Conservation (phyloP, 176 grass and related monocot species). For the Alopecurus myosuroides region DNA sequence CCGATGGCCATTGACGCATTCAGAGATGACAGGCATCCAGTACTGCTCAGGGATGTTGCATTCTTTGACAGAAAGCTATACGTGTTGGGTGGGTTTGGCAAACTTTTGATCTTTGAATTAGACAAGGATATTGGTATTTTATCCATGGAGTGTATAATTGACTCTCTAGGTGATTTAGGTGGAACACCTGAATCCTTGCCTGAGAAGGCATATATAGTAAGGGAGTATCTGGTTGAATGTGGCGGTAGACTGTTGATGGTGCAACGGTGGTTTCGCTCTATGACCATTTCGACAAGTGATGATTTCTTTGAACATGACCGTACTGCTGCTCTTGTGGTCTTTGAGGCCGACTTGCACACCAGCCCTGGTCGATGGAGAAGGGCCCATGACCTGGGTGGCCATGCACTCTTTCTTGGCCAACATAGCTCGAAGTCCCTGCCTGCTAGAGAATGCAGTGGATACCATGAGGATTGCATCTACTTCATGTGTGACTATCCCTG, state of each 20-base stretch:
- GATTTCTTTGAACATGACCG: too few species aligned
- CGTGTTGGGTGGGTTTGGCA: neutral
- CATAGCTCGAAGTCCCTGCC: constrained; percentile 15
- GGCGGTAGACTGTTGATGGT: neutral
- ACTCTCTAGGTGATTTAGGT: too few species aligned
- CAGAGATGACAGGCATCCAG: neutral
- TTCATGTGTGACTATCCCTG: constrained; percentile 13
- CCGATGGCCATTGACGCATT: neutral
- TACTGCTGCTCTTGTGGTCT: neutral
- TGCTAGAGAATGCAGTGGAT: neutral
- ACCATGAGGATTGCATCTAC: constrained; percentile 3
- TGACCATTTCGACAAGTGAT: too few species aligned
- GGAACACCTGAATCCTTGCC: too few species aligned
- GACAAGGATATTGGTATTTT: too few species aligned
- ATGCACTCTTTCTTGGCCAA: constrained; percentile 17
- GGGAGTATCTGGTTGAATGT: neutral
- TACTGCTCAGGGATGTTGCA: neutral
- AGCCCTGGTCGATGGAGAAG: neutral
- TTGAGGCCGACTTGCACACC: neutral
- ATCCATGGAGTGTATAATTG: neutral
- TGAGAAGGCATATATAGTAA: too few species aligned
- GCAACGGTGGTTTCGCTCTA: neutral
- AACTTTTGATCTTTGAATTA: neutral
- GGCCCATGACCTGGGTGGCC: neutral
- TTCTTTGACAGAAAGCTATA: constrained; percentile 9